Percentiles rank a stretch among this genome's conserved stretches.
Conservation (phyloP, 495 filamentous ascomycete species). For the Xylaria sp. region DNA sequence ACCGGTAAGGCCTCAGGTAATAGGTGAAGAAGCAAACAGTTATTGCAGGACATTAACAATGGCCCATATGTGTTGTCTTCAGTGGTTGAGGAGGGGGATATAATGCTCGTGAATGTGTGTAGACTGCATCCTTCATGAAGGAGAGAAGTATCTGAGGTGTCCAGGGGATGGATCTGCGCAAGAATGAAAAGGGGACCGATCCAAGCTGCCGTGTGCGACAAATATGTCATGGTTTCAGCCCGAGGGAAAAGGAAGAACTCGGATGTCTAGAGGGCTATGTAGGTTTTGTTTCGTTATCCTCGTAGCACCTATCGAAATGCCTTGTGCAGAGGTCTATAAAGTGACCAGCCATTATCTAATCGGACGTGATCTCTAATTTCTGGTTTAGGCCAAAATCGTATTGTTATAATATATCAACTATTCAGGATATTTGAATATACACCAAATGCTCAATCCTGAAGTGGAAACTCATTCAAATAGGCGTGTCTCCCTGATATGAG, state of each 20-base stretch:
- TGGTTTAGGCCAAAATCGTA: rapidly evolving
- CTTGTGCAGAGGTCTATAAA: neutral
- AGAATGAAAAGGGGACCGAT: too few relatives aligned
- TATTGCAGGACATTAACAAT: neutral
- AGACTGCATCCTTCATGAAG: too few relatives aligned
- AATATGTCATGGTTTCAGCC: too few relatives aligned
- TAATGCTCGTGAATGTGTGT: neutral
- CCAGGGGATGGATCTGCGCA: too few relatives aligned
- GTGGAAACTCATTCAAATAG: neutral
- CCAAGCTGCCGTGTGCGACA: too few relatives aligned
- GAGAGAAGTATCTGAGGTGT: too few relatives aligned
- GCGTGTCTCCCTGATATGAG: neutral
- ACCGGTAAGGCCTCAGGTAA: neutral
- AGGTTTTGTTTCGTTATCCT: too few relatives aligned
- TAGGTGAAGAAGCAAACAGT: neutral
- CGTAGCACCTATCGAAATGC: too few relatives aligned
- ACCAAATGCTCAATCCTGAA: neutral
- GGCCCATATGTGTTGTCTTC: neutral
- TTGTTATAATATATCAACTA: neutral
- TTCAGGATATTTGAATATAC: neutral
- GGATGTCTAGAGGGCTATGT: too few relatives aligned
- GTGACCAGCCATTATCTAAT: neutral
- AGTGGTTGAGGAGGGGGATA: too few relatives aligned
- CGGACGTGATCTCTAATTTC: neutral
- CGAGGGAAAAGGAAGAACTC: too few relatives aligned